Evolutionary conservation across 306 rosid species (phyloP).

Genomic region (Corylus heterophylla): DNA sequence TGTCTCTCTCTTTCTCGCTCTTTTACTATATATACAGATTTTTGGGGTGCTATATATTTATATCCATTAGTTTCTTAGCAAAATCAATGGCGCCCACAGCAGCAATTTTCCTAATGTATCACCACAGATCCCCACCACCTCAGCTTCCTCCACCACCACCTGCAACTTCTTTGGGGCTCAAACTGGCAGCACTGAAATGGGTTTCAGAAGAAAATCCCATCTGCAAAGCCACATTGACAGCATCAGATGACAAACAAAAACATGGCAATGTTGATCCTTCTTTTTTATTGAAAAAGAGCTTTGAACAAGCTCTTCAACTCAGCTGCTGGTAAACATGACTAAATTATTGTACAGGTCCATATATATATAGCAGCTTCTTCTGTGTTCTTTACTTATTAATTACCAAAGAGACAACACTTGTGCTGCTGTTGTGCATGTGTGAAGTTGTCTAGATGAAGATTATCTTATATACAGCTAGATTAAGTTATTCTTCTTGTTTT

Average conservation of each 20-base stretch:
- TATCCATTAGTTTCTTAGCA: no score
- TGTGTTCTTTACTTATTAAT: no score
- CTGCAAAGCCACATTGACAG: neutral
- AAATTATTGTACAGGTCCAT: neutral
- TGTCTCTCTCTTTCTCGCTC: neutral
- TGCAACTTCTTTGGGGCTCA: neutral
- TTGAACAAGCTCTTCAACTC: neutral
- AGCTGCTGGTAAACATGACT: neutral
- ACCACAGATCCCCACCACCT: neutral
- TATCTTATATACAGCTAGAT: no score
- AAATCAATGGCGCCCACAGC: constrained; percentile 41
- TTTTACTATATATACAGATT: neutral
- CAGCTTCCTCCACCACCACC: neutral
- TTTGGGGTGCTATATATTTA: no score
- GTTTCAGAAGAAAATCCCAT: neutral
- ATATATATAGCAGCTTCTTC: neutral
- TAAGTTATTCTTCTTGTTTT: no score
- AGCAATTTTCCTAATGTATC: constrained; percentile 36
- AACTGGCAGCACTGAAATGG: neutral
- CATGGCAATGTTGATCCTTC: neutral
- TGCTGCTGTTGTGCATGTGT: no score
- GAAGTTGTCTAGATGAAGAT: neutral
- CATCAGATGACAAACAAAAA: neutral
- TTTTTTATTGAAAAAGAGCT: neutral
- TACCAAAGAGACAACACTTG: no score